These are phyloP conservation scores for Suaeda aralocaspica DNA, from an alignment of 148 eudicot species.

Conservation along the genomic window DNA sequence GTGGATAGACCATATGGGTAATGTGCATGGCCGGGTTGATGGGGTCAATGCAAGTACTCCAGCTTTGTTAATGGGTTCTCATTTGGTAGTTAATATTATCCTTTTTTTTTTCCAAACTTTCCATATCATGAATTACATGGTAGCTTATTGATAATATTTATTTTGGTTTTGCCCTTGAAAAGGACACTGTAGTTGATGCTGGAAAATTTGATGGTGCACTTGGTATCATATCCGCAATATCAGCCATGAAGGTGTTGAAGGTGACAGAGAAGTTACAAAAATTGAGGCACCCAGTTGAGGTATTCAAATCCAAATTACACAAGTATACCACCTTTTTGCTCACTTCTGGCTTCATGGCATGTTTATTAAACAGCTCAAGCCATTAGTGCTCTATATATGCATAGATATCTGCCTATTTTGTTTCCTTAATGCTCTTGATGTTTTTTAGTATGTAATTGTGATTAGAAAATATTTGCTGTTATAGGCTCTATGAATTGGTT, in stretches of 20 bases:
- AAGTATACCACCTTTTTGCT: background rate
- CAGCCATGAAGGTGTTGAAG: conserved; percentile 80
- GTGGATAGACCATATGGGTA: conserved; percentile 96
- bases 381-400: background rate
- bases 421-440: background rate
- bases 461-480: background rate
- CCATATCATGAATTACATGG: background rate
- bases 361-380: background rate
- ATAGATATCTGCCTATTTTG: background rate
- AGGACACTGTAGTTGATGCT: conserved; percentile 98
- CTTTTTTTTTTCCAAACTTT: background rate
- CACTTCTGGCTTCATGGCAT: background rate
- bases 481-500: background rate
- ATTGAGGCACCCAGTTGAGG: conserved; percentile 83
- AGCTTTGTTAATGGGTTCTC: conserved; percentile 86
- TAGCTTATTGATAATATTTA: conserved; percentile 7
- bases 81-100: conserved; percentile 61
- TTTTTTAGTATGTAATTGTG: background rate
- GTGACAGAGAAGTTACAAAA: conserved; percentile 41
- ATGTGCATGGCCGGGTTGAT: conserved; percentile 87
- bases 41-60: conserved; percentile 59
- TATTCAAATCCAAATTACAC: conserved; percentile 2
- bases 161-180: conserved; percentile 16
- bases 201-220: conserved; percentile 91
- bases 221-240: conserved; percentile 71